phyloP scores from a whole-genome alignment of 495 filamentous ascomycete species.

The Lophiostoma macrostomum region DNA sequence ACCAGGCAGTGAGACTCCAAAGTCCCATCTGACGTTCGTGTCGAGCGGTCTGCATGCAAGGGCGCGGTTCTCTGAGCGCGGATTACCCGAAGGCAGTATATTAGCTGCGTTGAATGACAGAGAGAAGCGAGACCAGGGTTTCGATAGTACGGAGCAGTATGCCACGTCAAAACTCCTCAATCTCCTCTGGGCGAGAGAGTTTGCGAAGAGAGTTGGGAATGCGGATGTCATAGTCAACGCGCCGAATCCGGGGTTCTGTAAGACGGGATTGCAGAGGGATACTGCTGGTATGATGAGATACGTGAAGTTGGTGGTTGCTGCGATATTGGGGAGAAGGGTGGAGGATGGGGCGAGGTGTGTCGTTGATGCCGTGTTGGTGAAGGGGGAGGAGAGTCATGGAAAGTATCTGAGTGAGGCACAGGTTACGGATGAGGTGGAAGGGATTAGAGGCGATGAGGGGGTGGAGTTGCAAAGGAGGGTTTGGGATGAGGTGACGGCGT shows the following conservation, averaged over 20 bases:
- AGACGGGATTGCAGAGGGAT: not conserved
- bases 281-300: slow-evolving; percentile 3
- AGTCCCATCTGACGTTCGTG: slow-evolving; percentile 9
- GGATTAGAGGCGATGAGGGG: not conserved
- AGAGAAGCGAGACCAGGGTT: no score
- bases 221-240: slow-evolving; percentile 3
- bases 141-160: not conserved
- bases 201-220: not conserved
- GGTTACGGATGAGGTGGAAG: slow-evolving; percentile 1
- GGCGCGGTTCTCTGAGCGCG: slow-evolving; percentile 8
- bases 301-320: not conserved
- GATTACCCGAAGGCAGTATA: not conserved
- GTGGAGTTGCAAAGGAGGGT: not conserved
- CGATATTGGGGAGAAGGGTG: not conserved
- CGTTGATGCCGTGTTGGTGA: slow-evolving; percentile 4
- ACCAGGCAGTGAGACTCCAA: not conserved
- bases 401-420: slow-evolving; percentile 6
- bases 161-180: not conserved
- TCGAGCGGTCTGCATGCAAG: slow-evolving; percentile 9
- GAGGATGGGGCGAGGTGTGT: slow-evolving; percentile 6
- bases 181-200: slow-evolving; percentile 5
- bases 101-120: slow-evolving; percentile 3
- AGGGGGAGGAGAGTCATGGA: slow-evolving; percentile 10
- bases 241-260: slow-evolving; percentile 11
- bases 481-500: slow-evolving; percentile 1